These are phyloP conservation scores for Rhytidiadelphus loreus DNA, from an alignment of 225 moss, liverwort and hornwort genomes.

Conservation along the genomic window DNA sequence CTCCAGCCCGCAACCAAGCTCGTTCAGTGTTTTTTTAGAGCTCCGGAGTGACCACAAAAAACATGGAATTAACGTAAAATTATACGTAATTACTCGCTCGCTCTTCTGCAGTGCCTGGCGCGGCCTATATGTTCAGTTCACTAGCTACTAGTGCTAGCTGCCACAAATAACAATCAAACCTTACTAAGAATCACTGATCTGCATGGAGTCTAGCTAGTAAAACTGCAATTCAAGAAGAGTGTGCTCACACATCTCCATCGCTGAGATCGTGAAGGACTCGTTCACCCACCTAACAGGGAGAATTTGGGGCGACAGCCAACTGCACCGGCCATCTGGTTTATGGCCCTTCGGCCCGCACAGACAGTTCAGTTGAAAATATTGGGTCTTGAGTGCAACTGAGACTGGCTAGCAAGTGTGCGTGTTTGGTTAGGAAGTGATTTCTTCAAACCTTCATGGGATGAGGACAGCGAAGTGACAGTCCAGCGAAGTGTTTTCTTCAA, in stretches of 20 bases:
- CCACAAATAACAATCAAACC: background rate
- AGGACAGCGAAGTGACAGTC: background rate
- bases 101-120: no score
- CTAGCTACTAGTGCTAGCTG: no score
- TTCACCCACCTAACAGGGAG: background rate
- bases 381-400: background rate
- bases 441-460: background rate
- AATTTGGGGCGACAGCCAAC: background rate
- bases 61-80: background rate
- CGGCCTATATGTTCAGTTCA: background rate
- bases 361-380: background rate
- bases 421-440: background rate
- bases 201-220: background rate
- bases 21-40: no score
- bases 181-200: background rate
- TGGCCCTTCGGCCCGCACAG: background rate
- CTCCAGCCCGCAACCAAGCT: background rate
- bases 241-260: background rate
- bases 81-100: background rate
- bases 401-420: background rate
- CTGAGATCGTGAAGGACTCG: background rate
- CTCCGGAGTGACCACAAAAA: background rate
- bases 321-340: background rate
- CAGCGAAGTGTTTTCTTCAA: background rate
- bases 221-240: background rate